phyloP scores from a whole-genome alignment of 805 yeast species.

The Candida dajiaensis region DNA sequence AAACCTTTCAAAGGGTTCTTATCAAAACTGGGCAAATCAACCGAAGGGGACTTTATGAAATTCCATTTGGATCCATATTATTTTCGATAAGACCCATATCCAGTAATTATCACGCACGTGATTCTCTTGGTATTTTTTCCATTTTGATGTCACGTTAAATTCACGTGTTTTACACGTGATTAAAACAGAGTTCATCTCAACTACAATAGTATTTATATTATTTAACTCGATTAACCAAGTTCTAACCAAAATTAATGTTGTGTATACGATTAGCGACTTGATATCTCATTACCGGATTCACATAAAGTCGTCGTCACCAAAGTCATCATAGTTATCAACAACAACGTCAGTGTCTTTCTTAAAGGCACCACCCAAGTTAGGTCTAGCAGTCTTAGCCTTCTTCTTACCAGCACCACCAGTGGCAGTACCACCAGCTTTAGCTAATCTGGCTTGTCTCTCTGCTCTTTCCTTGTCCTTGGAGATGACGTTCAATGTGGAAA shows the following conservation, averaged over 20 bases:
- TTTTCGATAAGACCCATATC: not conserved
- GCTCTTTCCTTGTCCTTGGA: slow-evolving; percentile 82
- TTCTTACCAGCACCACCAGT: slow-evolving; percentile 93
- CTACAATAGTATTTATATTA: too few relatives aligned
- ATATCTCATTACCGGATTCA: slow-evolving; percentile 20
- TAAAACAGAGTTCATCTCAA: too few relatives aligned
- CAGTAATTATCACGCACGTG: not conserved
- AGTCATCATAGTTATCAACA: slow-evolving; percentile 47
- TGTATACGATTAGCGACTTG: too few relatives aligned
- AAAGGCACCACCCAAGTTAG: slow-evolving; percentile 55
- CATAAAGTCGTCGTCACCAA: slow-evolving; percentile 82
- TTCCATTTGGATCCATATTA: not conserved
- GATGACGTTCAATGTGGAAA: slow-evolving; percentile 75
- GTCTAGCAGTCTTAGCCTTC: slow-evolving; percentile 70
- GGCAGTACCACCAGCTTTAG: slow-evolving; percentile 78
- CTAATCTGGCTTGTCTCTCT: slow-evolving; percentile 82
- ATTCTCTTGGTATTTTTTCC: not conserved
- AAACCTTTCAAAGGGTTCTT: not conserved
- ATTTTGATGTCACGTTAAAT: too few relatives aligned
- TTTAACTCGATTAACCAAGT: too few relatives aligned
- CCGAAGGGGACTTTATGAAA: not conserved
- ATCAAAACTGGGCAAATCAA: not conserved
- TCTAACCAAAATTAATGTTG: too few relatives aligned
- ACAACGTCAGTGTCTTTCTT: slow-evolving; percentile 65
- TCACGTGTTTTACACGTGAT: too few relatives aligned